Percentiles rank a stretch among this genome's conserved stretches.
phyloP scores from a whole-genome alignment of 2,329 filamentous ascomycete species.

The Paecilomyces fulvus region DNA sequence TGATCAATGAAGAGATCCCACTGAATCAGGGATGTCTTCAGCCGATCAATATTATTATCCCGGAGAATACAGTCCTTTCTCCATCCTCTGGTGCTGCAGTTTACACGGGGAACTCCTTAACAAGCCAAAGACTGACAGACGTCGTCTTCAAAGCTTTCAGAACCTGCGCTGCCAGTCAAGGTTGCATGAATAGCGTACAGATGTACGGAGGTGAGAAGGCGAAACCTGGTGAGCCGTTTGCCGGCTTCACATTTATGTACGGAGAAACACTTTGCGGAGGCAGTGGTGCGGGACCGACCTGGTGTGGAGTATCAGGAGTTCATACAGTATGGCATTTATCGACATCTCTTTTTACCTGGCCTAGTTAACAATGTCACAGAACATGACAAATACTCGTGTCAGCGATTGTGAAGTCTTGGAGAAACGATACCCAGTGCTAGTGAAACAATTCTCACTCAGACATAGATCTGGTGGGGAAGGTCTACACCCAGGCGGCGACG shows the following conservation, averaged over 20 bases:
- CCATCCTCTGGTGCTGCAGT: slow-evolving; percentile 12
- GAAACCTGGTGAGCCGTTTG: slow-evolving; percentile 1
- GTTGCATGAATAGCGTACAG: slow-evolving; percentile 12
- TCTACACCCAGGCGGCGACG: slow-evolving; percentile 1
- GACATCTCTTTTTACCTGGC: neutral
- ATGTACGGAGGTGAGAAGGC: slow-evolving; percentile 4
- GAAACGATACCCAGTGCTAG: slow-evolving; percentile 25
- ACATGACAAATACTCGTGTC: slow-evolving; percentile 35
- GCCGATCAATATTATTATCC: slow-evolving; percentile 17
- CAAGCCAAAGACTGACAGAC: slow-evolving; percentile 12
- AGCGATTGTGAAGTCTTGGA: slow-evolving; percentile 31
- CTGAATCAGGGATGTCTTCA: slow-evolving; percentile 23
- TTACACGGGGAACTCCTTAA: slow-evolving; percentile 1
- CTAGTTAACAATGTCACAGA: slow-evolving; percentile 13
- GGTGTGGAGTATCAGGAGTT: neutral
- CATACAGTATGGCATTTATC: slow-evolving; percentile 8
- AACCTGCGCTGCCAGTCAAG: slow-evolving; percentile 9
- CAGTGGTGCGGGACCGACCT: neutral
- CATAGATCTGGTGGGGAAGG: slow-evolving; percentile 12
- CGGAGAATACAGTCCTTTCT: slow-evolving; percentile 18
- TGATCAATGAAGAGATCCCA: slow-evolving; percentile 22
- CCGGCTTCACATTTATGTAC: slow-evolving; percentile 4
- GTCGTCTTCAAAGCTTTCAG: slow-evolving; percentile 13
- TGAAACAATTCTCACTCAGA: slow-evolving; percentile 24
- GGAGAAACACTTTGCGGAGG: slow-evolving; percentile 2